Percentiles rank a stretch among this genome's conserved stretches.
These are phyloP conservation scores for Vicia sativa DNA, from an alignment of 306 rosid species.

Conservation along the genomic window DNA sequence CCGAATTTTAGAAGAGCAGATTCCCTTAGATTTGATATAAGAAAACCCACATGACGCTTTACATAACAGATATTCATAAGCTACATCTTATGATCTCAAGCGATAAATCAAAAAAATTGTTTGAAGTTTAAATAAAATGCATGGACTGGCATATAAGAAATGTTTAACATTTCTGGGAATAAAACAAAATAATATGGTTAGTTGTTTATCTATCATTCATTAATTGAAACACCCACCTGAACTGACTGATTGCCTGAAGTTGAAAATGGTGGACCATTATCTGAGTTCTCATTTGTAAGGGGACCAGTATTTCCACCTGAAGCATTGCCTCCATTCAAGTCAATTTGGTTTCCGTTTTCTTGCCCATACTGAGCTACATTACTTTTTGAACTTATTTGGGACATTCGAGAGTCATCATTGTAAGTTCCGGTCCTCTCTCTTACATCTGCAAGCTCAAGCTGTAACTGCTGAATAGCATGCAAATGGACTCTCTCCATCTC, in stretches of 20 bases:
- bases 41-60: constrained; percentile 1
- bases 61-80: constrained; percentile 14
- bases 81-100: background rate
- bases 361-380: constrained; percentile 68
- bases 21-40: background rate
- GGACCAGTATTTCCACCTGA: constrained; percentile 64
- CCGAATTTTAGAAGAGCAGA: background rate
- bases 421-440: constrained; percentile 77
- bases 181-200: background rate
- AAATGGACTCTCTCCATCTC: constrained; percentile 93
- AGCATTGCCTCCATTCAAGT: constrained; percentile 58
- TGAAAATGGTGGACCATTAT: constrained; percentile 61
- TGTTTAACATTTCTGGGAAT: background rate
- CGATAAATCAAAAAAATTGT: background rate
- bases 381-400: constrained; percentile 61
- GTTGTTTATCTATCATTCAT: background rate
- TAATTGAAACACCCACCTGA: constrained; percentile 58
- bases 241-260: constrained; percentile 60
- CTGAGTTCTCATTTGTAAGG: constrained; percentile 69
- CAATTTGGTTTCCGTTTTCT: constrained; percentile 71
- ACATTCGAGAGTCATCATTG: constrained; percentile 61
- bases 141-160: background rate
- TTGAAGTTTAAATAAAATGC: constrained; percentile 1
- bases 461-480: constrained; percentile 86
- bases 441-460: constrained; percentile 83